A percentile compares a stretch with the other conserved stretches of the same genome.
Evolutionary conservation across 2,329 filamentous ascomycete genomes (phyloP).

Genomic region (Mariannaea sp.): DNA sequence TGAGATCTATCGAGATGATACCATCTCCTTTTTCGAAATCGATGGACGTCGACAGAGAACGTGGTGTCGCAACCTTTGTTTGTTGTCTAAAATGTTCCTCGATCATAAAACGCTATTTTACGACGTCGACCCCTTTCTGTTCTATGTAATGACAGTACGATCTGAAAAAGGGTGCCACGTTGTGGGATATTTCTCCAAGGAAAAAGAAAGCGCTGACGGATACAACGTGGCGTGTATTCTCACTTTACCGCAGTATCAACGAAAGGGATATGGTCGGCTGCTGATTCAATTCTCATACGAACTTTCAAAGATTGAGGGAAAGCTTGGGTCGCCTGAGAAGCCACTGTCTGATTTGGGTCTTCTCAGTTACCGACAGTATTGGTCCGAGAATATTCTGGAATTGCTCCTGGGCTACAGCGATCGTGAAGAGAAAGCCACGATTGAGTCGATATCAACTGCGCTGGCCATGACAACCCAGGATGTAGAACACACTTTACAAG

Average conservation of each 20-base stretch:
- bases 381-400: slow-evolving; percentile 93
- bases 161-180: slow-evolving; percentile 91
- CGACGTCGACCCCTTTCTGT: slow-evolving; percentile 98
- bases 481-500: slow-evolving; percentile 92
- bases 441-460: slow-evolving; percentile 78
- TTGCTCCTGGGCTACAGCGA: slow-evolving; percentile 76
- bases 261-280: slow-evolving; percentile 89
- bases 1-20: slow-evolving; percentile 95
- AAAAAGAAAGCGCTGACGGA: slow-evolving; percentile 94
- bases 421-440: slow-evolving; percentile 73
- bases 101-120: slow-evolving; percentile 99
- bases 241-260: slow-evolving; percentile 93
- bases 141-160: slow-evolving; percentile 95
- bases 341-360: slow-evolving; percentile 92
- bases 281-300: slow-evolving; percentile 98
- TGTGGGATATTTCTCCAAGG: slow-evolving; percentile 99
- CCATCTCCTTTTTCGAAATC: slow-evolving; percentile 95
- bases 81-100: slow-evolving; percentile 94
- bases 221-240: slow-evolving; percentile 99
- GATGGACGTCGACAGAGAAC: slow-evolving; percentile 92
- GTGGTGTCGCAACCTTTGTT: slow-evolving; percentile 94
- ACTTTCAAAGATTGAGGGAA: slow-evolving; percentile 91
- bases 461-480: slow-evolving; percentile 98
- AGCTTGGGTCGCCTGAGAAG: slow-evolving; percentile 95
- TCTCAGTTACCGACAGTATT: slow-evolving; percentile 94